Base-by-base conservation (phyloP, 2,329 filamentous ascomycete genomes). In the Rachicladosporium sp. region DNA sequence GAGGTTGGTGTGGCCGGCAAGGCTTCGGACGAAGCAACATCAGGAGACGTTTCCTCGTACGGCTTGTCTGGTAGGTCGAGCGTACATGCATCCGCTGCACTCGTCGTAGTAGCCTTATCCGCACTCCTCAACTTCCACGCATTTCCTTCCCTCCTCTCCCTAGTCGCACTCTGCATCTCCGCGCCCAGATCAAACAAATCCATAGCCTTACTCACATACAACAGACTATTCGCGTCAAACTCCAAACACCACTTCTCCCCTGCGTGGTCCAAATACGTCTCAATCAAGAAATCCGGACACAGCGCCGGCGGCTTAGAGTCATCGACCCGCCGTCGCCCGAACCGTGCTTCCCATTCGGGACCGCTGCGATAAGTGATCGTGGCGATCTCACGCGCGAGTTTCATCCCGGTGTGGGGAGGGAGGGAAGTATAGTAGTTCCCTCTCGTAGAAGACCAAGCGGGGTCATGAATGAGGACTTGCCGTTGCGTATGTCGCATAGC, bases 201-300 rank as follows among this genome's bases (percentile, higher is more conserved):
- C 91, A 98, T 98, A 4, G 91, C 91, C 64, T 98, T 98, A 60
- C 86, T 93, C 41, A 98, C 85, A 60, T 98, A 98, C 2, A 98
- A 69, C 31, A 96, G 66, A 56, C 87, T 94, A 63, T 98, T 98
- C 19, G 91, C 78, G 54, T 98, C 91, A 58, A 96, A 96, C 47
- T 91, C 88, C 19, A 98, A 71, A 57, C 87, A 95, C 69, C 93
- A 98, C 62, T 98, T 98, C 67, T 98, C 91, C 12, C 91, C 91
- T 0, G 91, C 91, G 55, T 98, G 91, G 61, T 98, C 91, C 11
- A 98, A 75, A 57, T 98, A 98, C 0, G 91, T 98, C 65, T 98
- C 91, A 49, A 98, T 94, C 15, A 98, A 70, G 56, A 96, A 98
- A 58, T 98, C 91, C 0, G 91, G 88, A 53, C 91, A 98, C n/a